Evolutionary conservation across 441 rosid genomes (phyloP), one percentile per base, ranked within the genome.

Genomic region (Cnidoscolus chayamansa): DNA sequence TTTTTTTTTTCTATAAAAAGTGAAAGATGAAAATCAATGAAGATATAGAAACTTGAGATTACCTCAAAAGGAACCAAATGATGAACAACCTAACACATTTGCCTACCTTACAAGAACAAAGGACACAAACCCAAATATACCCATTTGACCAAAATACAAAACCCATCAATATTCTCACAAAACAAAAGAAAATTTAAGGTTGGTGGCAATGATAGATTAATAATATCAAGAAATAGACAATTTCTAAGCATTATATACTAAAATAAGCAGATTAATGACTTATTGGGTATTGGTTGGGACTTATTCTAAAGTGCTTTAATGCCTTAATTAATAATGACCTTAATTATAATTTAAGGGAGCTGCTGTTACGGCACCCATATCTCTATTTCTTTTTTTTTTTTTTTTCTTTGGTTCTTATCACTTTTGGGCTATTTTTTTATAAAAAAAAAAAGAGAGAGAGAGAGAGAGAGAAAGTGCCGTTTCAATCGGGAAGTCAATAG

Each of bases 291-390:
- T 64, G 30, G 50, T 16, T 62, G 70, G 70, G 82, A 81, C 78
- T 76, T 58, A 48, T 76, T 81, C 78, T 69, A 63, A 69, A 59
- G 63, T 71, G 37, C 31, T 61, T 51, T 67, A 70, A 75, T 51
- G 65, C 56, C 50, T 17, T 30, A 30, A 40, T 40, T 40, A 40
- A 40, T 40, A 40, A 40, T 40, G 4, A 40, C 56, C 50, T 17
- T 30, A 30, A 75, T 63, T 71, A 57, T 50, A 51, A 20, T 55
- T 53, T 64, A 32, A 65, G 47, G 20, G 20, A 76, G 70, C 84
- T 73, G 63, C 51, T 76, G 72, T 79, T 79, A 77, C 86, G 88
- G 75, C 86, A 78, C 79, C 73, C 73, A 63, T 70, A 60, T 78
- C 81, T 81, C 76, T 31, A 31, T 2, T 59, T 58, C 37, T 51